A percentile compares a stretch with the other conserved stretches of the same genome.
Evolutionary conservation across 768 basidiomycete species (phyloP).

Genomic region (Cyclocybe aegerita): DNA sequence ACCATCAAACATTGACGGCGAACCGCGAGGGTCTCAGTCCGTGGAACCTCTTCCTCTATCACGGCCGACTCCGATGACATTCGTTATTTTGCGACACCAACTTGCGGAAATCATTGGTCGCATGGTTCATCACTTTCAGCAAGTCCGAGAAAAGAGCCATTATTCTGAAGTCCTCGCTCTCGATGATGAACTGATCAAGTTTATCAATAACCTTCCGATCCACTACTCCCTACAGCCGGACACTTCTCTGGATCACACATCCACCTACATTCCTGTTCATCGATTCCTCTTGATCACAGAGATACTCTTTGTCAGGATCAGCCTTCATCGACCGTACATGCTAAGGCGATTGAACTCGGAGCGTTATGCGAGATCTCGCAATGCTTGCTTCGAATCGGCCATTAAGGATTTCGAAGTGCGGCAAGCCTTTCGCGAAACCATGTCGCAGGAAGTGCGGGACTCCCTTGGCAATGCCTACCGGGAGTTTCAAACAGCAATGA

Average conservation of each 20-base stretch:
- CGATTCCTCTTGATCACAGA: constrained; percentile 90
- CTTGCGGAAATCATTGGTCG: constrained; percentile 84
- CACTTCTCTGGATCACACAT: constrained; percentile 67
- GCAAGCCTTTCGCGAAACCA: constrained; percentile 59
- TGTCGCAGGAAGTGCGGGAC: constrained; percentile 62
- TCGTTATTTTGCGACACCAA: constrained; percentile 81
- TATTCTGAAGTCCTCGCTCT: constrained; percentile 81
- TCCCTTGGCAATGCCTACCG: constrained; percentile 81
- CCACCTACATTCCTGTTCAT: constrained; percentile 73
- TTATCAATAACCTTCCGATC: constrained; percentile 74
- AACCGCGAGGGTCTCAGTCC: constrained; percentile 41
- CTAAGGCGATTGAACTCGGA: constrained; percentile 77
- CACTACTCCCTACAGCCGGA: constrained; percentile 79
- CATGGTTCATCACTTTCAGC: constrained; percentile 92
- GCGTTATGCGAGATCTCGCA: constrained; percentile 77
- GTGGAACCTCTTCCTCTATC: constrained; percentile 58
- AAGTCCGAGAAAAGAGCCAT: constrained; percentile 72
- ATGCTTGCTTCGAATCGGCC: constrained; percentile 89
- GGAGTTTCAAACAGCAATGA: constrained; percentile 89
- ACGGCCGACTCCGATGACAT: constrained; percentile 81
- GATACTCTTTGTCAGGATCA: constrained; percentile 81
- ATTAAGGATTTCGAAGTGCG: constrained; percentile 84
- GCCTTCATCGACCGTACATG: constrained; percentile 86
- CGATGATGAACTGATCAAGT: constrained; percentile 81
- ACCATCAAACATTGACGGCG: constrained; percentile 73